Evolutionary conservation across 2,329 filamentous ascomycete species (phyloP), one percentile per base, ranked within the genome.

Genomic region (Harringtonia lauricola): DNA sequence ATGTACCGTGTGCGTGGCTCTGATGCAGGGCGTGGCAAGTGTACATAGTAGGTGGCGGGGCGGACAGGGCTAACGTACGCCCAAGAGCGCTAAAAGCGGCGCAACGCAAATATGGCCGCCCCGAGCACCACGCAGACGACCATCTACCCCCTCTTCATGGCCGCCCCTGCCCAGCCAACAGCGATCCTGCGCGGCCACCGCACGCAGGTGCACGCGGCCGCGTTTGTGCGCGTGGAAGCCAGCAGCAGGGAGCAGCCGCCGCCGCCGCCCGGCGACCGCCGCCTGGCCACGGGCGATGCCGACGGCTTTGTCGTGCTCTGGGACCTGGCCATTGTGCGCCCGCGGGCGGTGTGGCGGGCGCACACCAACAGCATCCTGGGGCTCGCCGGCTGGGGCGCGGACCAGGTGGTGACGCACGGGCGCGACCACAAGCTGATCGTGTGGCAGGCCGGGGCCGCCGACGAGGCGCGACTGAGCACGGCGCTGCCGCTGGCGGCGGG

Each of bases 251-350:
- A 43, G 1, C 80, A 87, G 51, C n/a, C n/a, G n/a, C n/a, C n/a
- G n/a, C n/a, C n/a, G n/a, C n/a, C n/a, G n/a, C n/a, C n/a, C n/a
- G n/a, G n/a, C n/a, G n/a, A n/a, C n/a, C 80, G 95, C 39, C 81
- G 86, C 29, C 77, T 98, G 7, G 67, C 86, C 13, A 92, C 87
- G 1, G 90, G 85, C 30, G 92, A 98, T 63, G 85, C 87, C 9
- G 85, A 95, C 35, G 92, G 92, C 47, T 95, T 83, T 72, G 70
- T 95, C 29, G 74, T 94, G 8, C 65, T 88, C 19, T 98, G 92
- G 92, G 82, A 86, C 57, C 67, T 94, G 33, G 74, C 81, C 22
- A 85, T 81, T 41, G 89, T 94, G 68, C 75, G 92, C 29, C 77
- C 90, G 0, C 71, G 79, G 9, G 86, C 83, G 2, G 86, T 92